phyloP scores from a whole-genome alignment of 371 early-diverging fungal species.

The Batrachochytrium dendrobatidis region DNA sequence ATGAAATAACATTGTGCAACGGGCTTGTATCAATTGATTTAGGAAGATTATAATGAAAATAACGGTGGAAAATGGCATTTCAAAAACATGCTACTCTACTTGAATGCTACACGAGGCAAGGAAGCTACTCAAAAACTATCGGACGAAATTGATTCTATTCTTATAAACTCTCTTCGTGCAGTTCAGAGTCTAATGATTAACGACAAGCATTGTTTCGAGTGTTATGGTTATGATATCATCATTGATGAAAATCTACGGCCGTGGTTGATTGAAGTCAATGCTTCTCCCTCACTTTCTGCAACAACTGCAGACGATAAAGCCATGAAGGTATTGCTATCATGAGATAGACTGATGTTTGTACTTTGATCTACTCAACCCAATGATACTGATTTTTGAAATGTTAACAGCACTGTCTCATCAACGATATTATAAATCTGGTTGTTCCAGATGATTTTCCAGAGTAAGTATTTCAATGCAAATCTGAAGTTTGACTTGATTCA shows the following conservation, averaged over 20 bases:
- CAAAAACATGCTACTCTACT: slow-evolving; percentile 33
- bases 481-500: no score
- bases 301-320: slow-evolving; percentile 36
- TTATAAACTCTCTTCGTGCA: slow-evolving; percentile 38
- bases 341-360: background rate
- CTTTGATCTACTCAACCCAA: background rate
- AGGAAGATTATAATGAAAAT: slow-evolving; percentile 47
- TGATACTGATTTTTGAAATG: background rate
- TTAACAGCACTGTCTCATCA: slow-evolving; percentile 34
- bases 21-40: no score
- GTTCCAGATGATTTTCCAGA: slow-evolving; percentile 42
- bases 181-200: slow-evolving; percentile 40
- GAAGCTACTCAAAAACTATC: slow-evolving; percentile 24
- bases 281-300: slow-evolving; percentile 38
- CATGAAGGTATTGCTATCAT: slow-evolving; percentile 24
- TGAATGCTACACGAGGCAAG: slow-evolving; percentile 31
- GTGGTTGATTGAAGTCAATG: slow-evolving; percentile 50
- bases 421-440: slow-evolving; percentile 40
- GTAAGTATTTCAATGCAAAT: slow-evolving; percentile 26
- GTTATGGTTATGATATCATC: slow-evolving; percentile 47
- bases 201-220: slow-evolving; percentile 46
- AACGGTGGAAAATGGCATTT: slow-evolving; percentile 46
- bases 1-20: background rate
- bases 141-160: slow-evolving; percentile 40
- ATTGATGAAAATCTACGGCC: slow-evolving; percentile 37